These are phyloP conservation scores for Lipomyces lipofer DNA, from an alignment of 805 yeast genomes.

Conservation along the genomic window DNA sequence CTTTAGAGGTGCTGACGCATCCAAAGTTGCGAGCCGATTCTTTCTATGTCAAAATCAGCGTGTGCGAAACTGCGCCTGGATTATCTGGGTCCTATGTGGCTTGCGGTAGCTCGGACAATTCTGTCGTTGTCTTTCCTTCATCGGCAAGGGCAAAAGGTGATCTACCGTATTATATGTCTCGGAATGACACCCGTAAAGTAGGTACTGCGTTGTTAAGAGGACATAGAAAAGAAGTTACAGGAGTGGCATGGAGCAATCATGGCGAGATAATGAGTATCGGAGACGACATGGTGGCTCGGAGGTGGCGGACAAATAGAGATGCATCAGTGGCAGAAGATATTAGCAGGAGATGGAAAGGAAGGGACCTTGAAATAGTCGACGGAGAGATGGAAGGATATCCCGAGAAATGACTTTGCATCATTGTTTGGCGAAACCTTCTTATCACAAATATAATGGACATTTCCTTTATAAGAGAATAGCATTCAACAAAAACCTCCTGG, in stretches of 20 bases:
- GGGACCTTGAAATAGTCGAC: neutral
- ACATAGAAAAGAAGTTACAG: slow-evolving; percentile 20
- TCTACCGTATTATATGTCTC: neutral
- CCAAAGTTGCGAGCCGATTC: slow-evolving; percentile 15
- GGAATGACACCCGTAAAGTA: neutral
- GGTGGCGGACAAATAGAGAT: slow-evolving; percentile 18
- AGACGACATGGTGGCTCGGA: slow-evolving; percentile 21
- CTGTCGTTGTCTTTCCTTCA: slow-evolving; percentile 21
- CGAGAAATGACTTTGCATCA: neutral
- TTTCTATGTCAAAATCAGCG: slow-evolving; percentile 22
- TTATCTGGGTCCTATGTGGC: slow-evolving; percentile 16
- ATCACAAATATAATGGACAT: too few relatives aligned
- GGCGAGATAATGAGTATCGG: slow-evolving; percentile 18
- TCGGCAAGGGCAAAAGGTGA: slow-evolving; percentile 1
- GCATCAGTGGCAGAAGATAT: slow-evolving; percentile 4
- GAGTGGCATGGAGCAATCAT: slow-evolving; percentile 16
- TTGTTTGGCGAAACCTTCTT: too few relatives aligned
- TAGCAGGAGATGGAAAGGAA: slow-evolving; percentile 8
- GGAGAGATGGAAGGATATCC: slow-evolving; percentile 13
- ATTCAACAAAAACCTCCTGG: too few relatives aligned
- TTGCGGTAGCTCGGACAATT: slow-evolving; percentile 19
- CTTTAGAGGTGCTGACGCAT: slow-evolving; percentile 19
- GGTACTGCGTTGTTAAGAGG: slow-evolving; percentile 16
- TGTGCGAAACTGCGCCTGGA: slow-evolving; percentile 6
- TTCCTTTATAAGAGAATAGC: too few relatives aligned